Conservation (phyloP, 83 land plant species). For the Larix sibirica region DNA sequence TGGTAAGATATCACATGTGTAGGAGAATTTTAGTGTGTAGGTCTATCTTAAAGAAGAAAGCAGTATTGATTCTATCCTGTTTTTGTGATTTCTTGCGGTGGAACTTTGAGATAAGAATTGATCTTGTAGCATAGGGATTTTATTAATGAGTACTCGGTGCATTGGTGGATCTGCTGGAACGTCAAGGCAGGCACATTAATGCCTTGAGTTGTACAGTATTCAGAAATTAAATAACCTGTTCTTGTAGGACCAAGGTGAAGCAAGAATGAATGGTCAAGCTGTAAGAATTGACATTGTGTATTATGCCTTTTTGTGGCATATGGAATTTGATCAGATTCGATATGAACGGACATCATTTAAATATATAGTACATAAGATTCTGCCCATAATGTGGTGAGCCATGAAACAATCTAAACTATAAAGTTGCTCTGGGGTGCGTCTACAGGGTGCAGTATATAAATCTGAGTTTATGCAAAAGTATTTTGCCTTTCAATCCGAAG, state of each 20-base stretch:
- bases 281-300: not conserved
- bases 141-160: not conserved
- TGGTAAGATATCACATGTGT: not conserved
- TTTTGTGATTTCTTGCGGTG: not conserved
- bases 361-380: not conserved
- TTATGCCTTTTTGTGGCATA: conserved; percentile 1
- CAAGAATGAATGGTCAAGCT: not conserved
- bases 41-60: not conserved
- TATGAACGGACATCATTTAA: not conserved
- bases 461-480: not conserved
- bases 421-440: not conserved
- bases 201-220: not conserved
- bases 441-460: not conserved
- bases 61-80: not conserved
- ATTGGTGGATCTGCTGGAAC: not conserved
- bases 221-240: not conserved
- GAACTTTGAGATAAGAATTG: not conserved
- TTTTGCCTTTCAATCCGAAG: not conserved
- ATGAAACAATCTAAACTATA: not conserved
- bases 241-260: too few species aligned
- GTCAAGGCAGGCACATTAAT: conserved; percentile 1
- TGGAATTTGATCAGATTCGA: not conserved
- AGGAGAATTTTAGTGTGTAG: not conserved
- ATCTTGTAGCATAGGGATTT: not conserved
- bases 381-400: not conserved